Base-by-base conservation (phyloP, 2,329 filamentous ascomycete genomes). In the Amphichorda felina region DNA sequence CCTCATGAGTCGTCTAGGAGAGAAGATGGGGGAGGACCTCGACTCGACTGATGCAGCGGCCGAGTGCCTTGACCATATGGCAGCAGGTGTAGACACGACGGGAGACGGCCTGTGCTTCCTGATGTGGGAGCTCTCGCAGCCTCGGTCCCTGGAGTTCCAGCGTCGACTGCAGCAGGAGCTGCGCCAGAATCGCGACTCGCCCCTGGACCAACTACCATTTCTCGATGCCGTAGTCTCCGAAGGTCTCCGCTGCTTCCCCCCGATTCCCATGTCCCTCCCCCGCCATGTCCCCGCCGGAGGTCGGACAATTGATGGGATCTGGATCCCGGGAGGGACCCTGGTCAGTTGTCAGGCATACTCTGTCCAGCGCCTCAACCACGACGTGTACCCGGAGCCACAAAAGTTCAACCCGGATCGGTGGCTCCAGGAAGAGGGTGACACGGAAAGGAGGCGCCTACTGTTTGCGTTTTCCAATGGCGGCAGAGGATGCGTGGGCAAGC, bases 331-430 rank as follows among this genome's bases (percentile, higher is more conserved):
- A 27, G 57, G 61, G 5, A 70, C 72, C 1, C 63, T 75, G 28
- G 74, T 77, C 34, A 76, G 74, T 48, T 69, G 67, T 41, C 75
- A 79, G 52, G 68, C 75, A 1, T 73, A 68, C 47, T 77, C 73
- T 9, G 61, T 76, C 24, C 72, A 79, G 42, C 66, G 68, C 15
- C 59, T 75, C 38, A 70, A 79, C 43, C 52, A 59, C 9, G 67
- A 77, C 38, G 79, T 86, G 2, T 96, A 93, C 51, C 76, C 80
- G 1, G 70, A 87, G 30, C 82, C 87, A 0, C 82, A 94, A 40
- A 59, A 55, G 5, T 95, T 88, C 50, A 67, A 79, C 34, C 88
- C 88, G 0, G 82, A 89, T 38, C 71, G 89, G 45, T 95, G 88
- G 88, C 72, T 94, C 43, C 75, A 70, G 13, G 66, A 70, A 8